Evolutionary conservation across 345 rosid species (phyloP).

Genomic region (Excoecaria cochinchinensis): DNA sequence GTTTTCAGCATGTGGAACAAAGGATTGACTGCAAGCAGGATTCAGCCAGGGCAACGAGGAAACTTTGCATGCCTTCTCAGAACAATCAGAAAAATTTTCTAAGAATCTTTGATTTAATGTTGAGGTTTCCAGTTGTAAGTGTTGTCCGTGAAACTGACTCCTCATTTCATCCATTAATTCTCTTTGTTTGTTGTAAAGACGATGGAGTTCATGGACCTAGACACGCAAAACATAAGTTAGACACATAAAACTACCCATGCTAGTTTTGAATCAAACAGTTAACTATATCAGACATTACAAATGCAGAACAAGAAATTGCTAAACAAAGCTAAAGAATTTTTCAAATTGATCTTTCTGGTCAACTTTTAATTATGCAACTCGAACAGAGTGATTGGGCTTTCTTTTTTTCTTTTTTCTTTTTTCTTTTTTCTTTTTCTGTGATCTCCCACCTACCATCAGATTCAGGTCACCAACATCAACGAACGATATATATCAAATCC

Average conservation of each 20-base stretch:
- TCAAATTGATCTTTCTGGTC: too few species aligned
- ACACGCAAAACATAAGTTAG: conserved; percentile 18
- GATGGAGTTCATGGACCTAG: conserved; percentile 62
- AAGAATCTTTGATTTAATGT: conserved; percentile 24
- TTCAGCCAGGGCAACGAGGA: conserved; percentile 20
- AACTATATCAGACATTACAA: background rate
- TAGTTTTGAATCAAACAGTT: background rate
- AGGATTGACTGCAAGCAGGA: conserved; percentile 26
- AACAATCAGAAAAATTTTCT: conserved; percentile 14
- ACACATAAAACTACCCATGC: conserved; percentile 8
- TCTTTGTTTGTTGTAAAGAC: conserved; percentile 51
- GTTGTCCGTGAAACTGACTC: conserved; percentile 16
- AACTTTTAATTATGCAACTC: too few species aligned
- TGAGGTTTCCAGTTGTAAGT: conserved; percentile 17
- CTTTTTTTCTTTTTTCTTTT: too few species aligned
- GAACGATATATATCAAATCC: too few species aligned
- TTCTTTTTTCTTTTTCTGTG: too few species aligned
- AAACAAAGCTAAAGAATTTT: too few species aligned
- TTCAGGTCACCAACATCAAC: too few species aligned
- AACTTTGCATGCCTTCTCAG: conserved; percentile 8
- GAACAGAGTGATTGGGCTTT: too few species aligned
- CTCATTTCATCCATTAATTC: conserved; percentile 53
- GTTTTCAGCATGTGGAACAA: conserved; percentile 26
- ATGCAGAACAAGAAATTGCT: too few species aligned
- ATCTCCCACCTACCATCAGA: too few species aligned